Percentiles rank a stretch among this genome's conserved stretches.
phyloP scores from a whole-genome alignment of 1,284 basidiomycete species.

The Cerrena zonata region DNA sequence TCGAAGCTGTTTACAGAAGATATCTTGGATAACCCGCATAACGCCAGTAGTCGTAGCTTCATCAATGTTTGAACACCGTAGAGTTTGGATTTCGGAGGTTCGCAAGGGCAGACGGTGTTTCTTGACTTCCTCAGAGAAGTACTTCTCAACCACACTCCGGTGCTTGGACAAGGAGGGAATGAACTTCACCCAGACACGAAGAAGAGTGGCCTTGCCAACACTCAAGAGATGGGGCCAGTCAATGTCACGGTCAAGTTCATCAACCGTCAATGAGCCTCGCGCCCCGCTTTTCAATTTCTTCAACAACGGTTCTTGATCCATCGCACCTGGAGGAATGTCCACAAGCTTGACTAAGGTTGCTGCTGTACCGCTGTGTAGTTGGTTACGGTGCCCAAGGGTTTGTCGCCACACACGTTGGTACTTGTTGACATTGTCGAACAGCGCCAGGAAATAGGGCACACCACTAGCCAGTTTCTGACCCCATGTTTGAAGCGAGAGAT shows the following conservation, averaged over 20 bases:
- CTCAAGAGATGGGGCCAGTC: neutral
- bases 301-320: neutral
- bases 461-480: no score
- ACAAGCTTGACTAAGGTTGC: slow-evolving; percentile 7
- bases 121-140: neutral
- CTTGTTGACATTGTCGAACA: slow-evolving; percentile 10
- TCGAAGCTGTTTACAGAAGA: neutral
- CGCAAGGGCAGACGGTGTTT: neutral
- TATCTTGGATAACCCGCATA: neutral
- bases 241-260: slow-evolving; percentile 6
- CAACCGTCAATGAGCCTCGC: neutral
- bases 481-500: no score
- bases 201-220: neutral
- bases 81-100: neutral
- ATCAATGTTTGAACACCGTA: neutral
- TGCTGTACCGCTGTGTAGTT: slow-evolving; percentile 7
- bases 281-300: neutral
- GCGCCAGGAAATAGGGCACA: neutral
- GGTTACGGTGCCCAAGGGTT: neutral
- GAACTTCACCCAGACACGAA: no score
- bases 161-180: no score
- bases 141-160: neutral
- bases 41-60: slow-evolving; percentile 3
- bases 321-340: slow-evolving; percentile 6
- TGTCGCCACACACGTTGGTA: neutral